A percentile compares a stretch with the other conserved stretches of the same genome.
These are phyloP conservation scores for Kluyveromyces lactis DNA, from an alignment of 805 yeast species.

Conservation along the genomic window DNA sequence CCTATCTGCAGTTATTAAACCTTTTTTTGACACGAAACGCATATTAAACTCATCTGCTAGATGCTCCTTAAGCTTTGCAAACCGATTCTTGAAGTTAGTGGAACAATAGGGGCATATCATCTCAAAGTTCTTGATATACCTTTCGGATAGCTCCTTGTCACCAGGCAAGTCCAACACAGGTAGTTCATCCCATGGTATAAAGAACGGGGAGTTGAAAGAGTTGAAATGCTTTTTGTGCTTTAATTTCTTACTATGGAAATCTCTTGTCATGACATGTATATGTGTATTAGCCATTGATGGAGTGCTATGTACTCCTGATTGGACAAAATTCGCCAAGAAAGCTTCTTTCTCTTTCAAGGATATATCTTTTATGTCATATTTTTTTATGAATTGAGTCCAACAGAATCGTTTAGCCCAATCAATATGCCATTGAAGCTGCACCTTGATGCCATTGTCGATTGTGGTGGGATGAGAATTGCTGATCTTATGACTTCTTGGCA, in stretches of 20 bases:
- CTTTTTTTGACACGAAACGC: background rate
- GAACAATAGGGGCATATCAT: constrained; percentile 37
- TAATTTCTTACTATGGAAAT: constrained; percentile 44
- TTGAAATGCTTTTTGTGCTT: constrained; percentile 62
- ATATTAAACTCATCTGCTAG: constrained; percentile 30
- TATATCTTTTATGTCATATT: constrained; percentile 7
- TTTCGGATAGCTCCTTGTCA: constrained; percentile 34
- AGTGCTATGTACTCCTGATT: constrained; percentile 57
- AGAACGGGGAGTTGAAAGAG: constrained; percentile 60
- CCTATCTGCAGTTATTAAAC: too few relatives aligned
- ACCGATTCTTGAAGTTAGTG: constrained; percentile 34
- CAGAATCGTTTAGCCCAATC: constrained; percentile 23
- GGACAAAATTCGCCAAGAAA: constrained; percentile 27
- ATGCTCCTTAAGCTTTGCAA: constrained; percentile 36
- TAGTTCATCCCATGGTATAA: constrained; percentile 45
- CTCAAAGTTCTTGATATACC: constrained; percentile 25
- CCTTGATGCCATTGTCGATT: constrained; percentile 31
- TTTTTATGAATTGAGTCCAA: constrained; percentile 18
- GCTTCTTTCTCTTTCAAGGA: constrained; percentile 8
- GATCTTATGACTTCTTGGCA: constrained; percentile 41
- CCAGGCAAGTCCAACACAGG: constrained; percentile 29
- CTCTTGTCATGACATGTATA: constrained; percentile 63
- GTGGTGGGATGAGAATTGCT: constrained; percentile 43
- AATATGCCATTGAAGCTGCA: constrained; percentile 31
- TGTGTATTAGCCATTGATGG: constrained; percentile 69